Base-by-base conservation (phyloP, 2,329 filamentous ascomycete genomes). In the Trichoderma aggressivum region DNA sequence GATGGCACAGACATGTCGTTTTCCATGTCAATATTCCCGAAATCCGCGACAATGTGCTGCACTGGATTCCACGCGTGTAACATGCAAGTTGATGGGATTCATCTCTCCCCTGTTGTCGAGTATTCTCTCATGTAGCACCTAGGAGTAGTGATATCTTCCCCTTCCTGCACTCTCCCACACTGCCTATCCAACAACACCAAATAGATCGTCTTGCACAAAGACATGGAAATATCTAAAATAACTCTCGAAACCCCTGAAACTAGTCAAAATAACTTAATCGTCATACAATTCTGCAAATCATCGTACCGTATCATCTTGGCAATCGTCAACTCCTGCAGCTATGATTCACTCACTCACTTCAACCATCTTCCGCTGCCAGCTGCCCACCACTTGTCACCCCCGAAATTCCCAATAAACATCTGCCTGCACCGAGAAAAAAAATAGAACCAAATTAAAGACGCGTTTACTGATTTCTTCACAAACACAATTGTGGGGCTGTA, bases 401-500 rank as follows among this genome's bases (percentile, higher is more conserved):
- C 21, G 21, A n/a, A 53, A 36, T 10, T 26, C 30, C 39, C 28
- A 60, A 50, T 21, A 10, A 53, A 11, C n/a, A 10, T 59, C 28
- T n/a, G 14, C n/a, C 26, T 34, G 18, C 36, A 53, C 30, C 47
- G n/a, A 8, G 14, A 53, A 12, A 53, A 53, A 39, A 34, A 50
- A 36, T 18, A 18, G 56, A 43, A 32, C 2, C 18, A 43, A 59
- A 30, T 21, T 11, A n/a, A 69, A 39, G 66, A 61, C 66, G 66
- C 60, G 59, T 64, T 59, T 65, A 65, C 68, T 70, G 68, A 70
- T 70, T 64, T 21, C 28, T 59, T 50, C 28, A 2, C 36, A 12
- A 14, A 24, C 12, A 7, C 47, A 65, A 65, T 65, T 65, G 60
- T 70, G 68, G 68, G 53, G 36, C 68, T 30, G 36, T 39, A 21